These are phyloP conservation scores for Zygoascus hellenicus DNA, from an alignment of 1,139 yeast species.

Conservation along the genomic window DNA sequence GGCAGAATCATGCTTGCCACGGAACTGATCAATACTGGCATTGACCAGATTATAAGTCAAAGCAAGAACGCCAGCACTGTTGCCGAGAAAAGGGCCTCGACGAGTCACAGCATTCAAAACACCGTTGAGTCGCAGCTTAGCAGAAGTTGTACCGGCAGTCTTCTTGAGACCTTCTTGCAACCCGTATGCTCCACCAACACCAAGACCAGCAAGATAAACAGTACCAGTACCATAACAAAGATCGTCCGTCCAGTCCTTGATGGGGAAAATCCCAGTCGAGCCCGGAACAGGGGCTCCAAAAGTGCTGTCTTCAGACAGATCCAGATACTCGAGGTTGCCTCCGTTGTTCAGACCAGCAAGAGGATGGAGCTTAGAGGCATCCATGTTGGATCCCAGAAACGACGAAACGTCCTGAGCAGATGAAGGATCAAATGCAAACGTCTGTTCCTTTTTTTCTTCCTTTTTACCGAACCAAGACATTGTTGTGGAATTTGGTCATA, in stretches of 20 bases:
- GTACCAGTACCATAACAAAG: conserved; percentile 97
- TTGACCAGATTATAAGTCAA: conserved; percentile 80
- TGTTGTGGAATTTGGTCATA: not conserved
- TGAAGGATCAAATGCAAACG: conserved; percentile 54
- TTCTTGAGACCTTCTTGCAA: conserved; percentile 75
- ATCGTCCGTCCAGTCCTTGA: conserved; percentile 96
- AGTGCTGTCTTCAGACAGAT: conserved; percentile 81
- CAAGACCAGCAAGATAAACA: conserved; percentile 74
- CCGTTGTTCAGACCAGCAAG: conserved; percentile 74
- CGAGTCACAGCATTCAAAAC: conserved; percentile 86
- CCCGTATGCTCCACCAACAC: conserved; percentile 85
- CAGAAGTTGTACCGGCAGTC: conserved; percentile 67
- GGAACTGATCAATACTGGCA: conserved; percentile 63
- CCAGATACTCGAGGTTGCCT: conserved; percentile 85
- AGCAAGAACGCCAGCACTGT: conserved; percentile 91
- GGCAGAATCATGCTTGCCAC: conserved; percentile 83
- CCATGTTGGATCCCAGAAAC: conserved; percentile 61
- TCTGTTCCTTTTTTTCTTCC: conserved; percentile 25
- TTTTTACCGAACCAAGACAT: conserved; percentile 62
- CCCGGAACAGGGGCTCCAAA: conserved; percentile 74
- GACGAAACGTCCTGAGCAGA: conserved; percentile 60
- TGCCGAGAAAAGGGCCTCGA: conserved; percentile 94
- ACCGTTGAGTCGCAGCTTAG: conserved; percentile 79
- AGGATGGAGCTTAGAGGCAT: conserved; percentile 78
- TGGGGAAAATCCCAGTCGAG: conserved; percentile 74